These are phyloP conservation scores for Phytopythium helicoides DNA, from an alignment of 352 stramenopile species.

Conservation along the genomic window DNA sequence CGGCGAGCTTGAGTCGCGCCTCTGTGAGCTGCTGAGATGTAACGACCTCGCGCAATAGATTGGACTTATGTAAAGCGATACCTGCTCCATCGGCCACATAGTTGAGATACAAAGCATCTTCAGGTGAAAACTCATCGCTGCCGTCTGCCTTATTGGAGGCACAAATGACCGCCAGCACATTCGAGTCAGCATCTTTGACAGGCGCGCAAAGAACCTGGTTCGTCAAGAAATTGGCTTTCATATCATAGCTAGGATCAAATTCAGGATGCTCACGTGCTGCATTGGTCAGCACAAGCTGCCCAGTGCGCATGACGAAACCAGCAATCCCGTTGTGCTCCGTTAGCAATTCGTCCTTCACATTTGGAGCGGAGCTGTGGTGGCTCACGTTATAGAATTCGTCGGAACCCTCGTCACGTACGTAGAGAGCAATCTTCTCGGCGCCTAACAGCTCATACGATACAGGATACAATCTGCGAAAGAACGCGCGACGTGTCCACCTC, in stretches of 20 bases:
- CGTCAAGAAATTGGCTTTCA: constrained; percentile 49
- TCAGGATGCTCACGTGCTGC: constrained; percentile 44
- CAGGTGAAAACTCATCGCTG: constrained; percentile 52
- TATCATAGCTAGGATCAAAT: constrained; percentile 62
- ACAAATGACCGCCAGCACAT: constrained; percentile 58
- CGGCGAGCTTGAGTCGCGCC: constrained; percentile 53
- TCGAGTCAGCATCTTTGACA: constrained; percentile 47
- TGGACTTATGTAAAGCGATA: constrained; percentile 74
- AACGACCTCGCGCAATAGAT: constrained; percentile 55
- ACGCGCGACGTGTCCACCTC: constrained; percentile 53
- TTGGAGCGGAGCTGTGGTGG: constrained; percentile 3
- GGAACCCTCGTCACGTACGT: constrained; percentile 61
- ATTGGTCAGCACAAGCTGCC: constrained; percentile 63
- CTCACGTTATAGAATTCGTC: constrained; percentile 59
- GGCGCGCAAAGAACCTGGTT: constrained; percentile 59
- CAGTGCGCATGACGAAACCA: constrained; percentile 59
- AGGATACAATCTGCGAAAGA: constrained; percentile 59
- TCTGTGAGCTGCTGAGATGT: constrained; percentile 68
- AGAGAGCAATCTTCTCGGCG: constrained; percentile 64
- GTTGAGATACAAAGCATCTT: constrained; percentile 72
- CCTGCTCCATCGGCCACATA: constrained; percentile 68
- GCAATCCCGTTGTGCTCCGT: constrained; percentile 72
- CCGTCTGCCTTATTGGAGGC: constrained; percentile 71
- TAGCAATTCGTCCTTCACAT: constrained; percentile 43
- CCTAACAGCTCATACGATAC: constrained; percentile 64